These are phyloP conservation scores for Neurospora tetrasperma DNA, from an alignment of 495 filamentous ascomycete genomes.

Conservation along the genomic window DNA sequence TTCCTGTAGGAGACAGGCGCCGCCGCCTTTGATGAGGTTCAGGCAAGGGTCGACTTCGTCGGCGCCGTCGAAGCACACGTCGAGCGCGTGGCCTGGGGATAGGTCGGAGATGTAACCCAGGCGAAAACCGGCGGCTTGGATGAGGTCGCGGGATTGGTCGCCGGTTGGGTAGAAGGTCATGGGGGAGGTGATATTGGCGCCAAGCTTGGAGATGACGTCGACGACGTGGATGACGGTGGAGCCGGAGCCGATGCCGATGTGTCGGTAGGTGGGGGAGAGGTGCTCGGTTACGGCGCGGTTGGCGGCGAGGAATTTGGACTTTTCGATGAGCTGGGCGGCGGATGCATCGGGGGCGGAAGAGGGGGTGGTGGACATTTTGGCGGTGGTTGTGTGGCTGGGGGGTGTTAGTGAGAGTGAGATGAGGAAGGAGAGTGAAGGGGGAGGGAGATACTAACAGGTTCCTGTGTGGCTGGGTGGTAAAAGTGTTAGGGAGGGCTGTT, in stretches of 20 bases:
- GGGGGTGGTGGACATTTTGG: constrained; percentile 10
- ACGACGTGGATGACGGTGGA: constrained; percentile 94
- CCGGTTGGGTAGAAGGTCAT: constrained; percentile 88
- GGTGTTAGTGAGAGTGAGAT: no score
- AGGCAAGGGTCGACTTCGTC: constrained; percentile 93
- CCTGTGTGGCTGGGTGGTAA: no score
- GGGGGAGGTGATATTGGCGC: constrained; percentile 43
- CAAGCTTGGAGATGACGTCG: constrained; percentile 74
- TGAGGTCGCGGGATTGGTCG: constrained; percentile 76
- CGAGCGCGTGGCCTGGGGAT: constrained; percentile 39
- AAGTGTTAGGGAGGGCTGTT: no score
- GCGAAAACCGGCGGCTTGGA: constrained; percentile 62
- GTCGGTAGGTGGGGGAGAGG: constrained; percentile 59
- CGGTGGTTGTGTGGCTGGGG: no score
- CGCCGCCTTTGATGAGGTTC: constrained; percentile 96
- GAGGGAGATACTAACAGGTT: no score
- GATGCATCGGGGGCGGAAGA: background rate
- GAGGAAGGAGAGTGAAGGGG: no score
- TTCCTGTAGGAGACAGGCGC: constrained; percentile 95
- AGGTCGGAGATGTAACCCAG: constrained; percentile 72
- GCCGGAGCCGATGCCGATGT: constrained; percentile 88
- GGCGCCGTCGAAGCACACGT: constrained; percentile 89
- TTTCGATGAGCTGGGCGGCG: constrained; percentile 46
- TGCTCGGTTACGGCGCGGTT: constrained; percentile 74
- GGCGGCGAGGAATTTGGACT: constrained; percentile 76